Conservation (phyloP, 176 grass and related monocot species). For the Dendrocalamus sinicus region DNA sequence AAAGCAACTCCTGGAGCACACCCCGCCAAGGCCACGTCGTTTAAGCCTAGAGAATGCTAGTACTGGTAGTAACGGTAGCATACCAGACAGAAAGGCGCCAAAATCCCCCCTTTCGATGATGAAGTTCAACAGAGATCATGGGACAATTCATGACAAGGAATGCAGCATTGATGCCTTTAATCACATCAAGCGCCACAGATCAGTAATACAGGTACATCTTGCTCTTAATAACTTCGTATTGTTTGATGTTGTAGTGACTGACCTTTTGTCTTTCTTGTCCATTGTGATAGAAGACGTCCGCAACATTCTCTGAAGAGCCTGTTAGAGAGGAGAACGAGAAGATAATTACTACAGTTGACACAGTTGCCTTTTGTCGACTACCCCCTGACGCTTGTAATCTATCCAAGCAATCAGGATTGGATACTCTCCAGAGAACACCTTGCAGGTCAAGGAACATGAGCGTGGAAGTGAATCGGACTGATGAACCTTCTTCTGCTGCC, state of each 20-base stretch:
- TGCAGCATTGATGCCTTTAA: constrained; percentile 39
- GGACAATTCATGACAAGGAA: constrained; percentile 39
- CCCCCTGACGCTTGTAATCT: constrained; percentile 39
- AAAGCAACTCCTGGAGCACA: constrained; percentile 58
- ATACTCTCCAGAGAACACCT: constrained; percentile 53
- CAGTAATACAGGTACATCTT: constrained; percentile 45
- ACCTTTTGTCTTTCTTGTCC: constrained; percentile 20
- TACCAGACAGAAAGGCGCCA: constrained; percentile 41
- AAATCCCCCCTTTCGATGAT: constrained; percentile 47
- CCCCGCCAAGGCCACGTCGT: constrained; percentile 65
- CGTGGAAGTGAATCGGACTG: constrained; percentile 22
- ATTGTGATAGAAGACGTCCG: constrained; percentile 44
- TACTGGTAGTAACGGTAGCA: constrained; percentile 43
- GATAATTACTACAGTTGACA: constrained; percentile 49
- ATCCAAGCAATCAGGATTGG: constrained; percentile 55
- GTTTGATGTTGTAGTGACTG: constrained; percentile 1
- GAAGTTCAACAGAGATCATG: constrained; percentile 44
- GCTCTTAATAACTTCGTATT: constrained; percentile 35
- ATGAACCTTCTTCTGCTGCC: constrained; percentile 47
- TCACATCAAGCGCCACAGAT: constrained; percentile 32
- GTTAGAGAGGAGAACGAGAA: constrained; percentile 50
- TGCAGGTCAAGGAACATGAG: constrained; percentile 52
- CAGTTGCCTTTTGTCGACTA: constrained; percentile 37
- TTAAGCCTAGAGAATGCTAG: constrained; percentile 72
- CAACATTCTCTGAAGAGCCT: constrained; percentile 43